These are phyloP conservation scores for Lecanicillium sp. DNA, from an alignment of 2,329 filamentous ascomycete species.

Conservation along the genomic window DNA sequence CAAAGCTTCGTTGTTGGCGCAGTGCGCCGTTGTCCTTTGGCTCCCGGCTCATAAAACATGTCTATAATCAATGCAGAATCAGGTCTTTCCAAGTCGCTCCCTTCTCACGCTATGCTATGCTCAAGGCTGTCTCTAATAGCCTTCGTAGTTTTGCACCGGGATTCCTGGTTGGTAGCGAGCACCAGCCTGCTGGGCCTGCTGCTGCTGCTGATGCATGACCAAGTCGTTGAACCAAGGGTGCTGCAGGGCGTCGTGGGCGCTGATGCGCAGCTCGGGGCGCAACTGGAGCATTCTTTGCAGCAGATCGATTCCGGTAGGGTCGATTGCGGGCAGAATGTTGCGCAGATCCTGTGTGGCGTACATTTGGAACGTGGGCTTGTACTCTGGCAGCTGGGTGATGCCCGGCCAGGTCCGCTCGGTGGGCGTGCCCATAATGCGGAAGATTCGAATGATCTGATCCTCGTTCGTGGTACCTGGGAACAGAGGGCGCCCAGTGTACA, in stretches of 20 bases:
- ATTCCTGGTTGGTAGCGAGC: slow-evolving; percentile 35
- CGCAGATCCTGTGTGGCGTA: slow-evolving; percentile 89
- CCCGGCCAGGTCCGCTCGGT: slow-evolving; percentile 94
- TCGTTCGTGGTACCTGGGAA: slow-evolving; percentile 98
- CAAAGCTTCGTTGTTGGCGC: no score
- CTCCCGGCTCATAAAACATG: neutral
- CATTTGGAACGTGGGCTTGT: slow-evolving; percentile 91
- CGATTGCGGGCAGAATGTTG: slow-evolving; percentile 83
- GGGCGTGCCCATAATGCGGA: slow-evolving; percentile 96
- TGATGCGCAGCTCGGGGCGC: slow-evolving; percentile 84
- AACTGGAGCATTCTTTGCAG: slow-evolving; percentile 88
- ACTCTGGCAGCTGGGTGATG: slow-evolving; percentile 93
- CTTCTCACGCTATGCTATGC: neutral
- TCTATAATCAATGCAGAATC: neutral
- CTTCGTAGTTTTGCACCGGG: slow-evolving; percentile 33
- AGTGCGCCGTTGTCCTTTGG: no score
- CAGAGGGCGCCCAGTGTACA: slow-evolving; percentile 92
- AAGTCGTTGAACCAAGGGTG: slow-evolving; percentile 91
- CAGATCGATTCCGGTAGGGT: slow-evolving; percentile 78
- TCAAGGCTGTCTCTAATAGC: slow-evolving; percentile 24
- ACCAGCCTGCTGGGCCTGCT: slow-evolving; percentile 30
- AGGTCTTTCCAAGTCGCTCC: neutral
- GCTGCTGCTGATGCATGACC: slow-evolving; percentile 49
- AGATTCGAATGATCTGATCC: slow-evolving; percentile 94
- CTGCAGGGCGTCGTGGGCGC: slow-evolving; percentile 75